Base-by-base conservation (phyloP, 768 basidiomycete species). In the Podaxis sp. region DNA sequence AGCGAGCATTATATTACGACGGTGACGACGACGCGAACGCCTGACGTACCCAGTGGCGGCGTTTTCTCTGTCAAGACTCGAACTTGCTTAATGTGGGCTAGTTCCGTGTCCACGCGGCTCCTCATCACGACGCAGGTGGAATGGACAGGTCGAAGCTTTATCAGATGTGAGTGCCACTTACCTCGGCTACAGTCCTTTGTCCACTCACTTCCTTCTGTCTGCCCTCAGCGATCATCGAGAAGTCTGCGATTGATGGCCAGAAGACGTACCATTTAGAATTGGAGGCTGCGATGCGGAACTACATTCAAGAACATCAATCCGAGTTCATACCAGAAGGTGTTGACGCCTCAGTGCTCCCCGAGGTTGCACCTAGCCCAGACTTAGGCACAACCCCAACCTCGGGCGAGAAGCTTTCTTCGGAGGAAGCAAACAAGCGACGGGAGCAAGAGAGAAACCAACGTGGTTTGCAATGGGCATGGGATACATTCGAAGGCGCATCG, bases 61-160 rank as follows among this genome's bases (percentile, higher is more conserved):
- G 93, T 92, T 46, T 99, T 99, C 73, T 80, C 87, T 7, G 95
- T 99, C 64, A 97, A 95, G 83, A 98, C 96, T 15, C 78, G 88
- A 68, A 97, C 96, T 12, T 98, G 96, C 72, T 81, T 99, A 52
- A 99, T 86, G 81, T 99, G 95, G 95, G 95, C 94, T 11, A 89
- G 90, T 56, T 77, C 83, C 3, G 82, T 90, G 56, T 84, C 88
- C 24, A 90, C 91, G 5, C 86, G 83, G 62, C 86, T 99, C 13
- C 66, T 95, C 11, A 93, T 99, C 3, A 95, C 93, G 46, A 94
- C 91, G 3, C 86, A 90, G 66, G 93, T 99, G 1, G 96, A 98
- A 64, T 99, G 96, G 95, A 93, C 93, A 0, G 96, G 96, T 49
- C 84, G 95, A 68, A 96, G 93, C 76, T 99, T 98, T 76, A 95